Conservation (phyloP, 2,329 filamentous ascomycete species). For the Colletotrichum zoysiae region DNA sequence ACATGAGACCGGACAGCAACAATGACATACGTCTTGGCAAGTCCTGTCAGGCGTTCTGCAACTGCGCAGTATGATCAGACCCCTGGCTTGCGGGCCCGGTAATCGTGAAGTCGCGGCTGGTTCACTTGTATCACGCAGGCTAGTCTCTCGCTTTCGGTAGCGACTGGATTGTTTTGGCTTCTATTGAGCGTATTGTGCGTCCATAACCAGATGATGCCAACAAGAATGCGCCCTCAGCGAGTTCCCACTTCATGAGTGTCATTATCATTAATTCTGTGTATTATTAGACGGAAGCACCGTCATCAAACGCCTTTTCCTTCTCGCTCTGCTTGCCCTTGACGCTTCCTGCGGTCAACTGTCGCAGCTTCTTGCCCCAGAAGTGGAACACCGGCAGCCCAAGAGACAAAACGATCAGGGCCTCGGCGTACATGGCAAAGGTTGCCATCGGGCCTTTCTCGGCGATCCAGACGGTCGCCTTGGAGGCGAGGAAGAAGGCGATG, state of each 20-base stretch:
- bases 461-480: conserved; percentile 47
- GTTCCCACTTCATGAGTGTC: neutral
- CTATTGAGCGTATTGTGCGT: neutral
- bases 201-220: neutral
- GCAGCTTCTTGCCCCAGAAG: conserved; percentile 42
- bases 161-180: conserved; percentile 8
- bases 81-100: neutral
- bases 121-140: neutral
- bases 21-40: neutral
- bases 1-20: neutral
- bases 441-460: conserved; percentile 46
- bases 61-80: neutral
- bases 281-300: conserved; percentile 22
- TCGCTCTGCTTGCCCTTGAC: conserved; percentile 39
- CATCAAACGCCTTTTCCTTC: conserved; percentile 30
- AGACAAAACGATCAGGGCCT: conserved; percentile 48
- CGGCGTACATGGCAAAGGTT: conserved; percentile 49
- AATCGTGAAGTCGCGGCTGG: neutral
- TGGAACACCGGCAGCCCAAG: conserved; percentile 49
- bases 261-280: neutral
- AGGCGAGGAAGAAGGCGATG: conserved; percentile 48
- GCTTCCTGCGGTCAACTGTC: conserved; percentile 48
- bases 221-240: too few relatives aligned
- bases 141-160: conserved; percentile 5
- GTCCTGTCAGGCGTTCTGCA: neutral